These are phyloP conservation scores for Kregervanrija fluxuum DNA, from an alignment of 805 yeast species.

Conservation along the genomic window DNA sequence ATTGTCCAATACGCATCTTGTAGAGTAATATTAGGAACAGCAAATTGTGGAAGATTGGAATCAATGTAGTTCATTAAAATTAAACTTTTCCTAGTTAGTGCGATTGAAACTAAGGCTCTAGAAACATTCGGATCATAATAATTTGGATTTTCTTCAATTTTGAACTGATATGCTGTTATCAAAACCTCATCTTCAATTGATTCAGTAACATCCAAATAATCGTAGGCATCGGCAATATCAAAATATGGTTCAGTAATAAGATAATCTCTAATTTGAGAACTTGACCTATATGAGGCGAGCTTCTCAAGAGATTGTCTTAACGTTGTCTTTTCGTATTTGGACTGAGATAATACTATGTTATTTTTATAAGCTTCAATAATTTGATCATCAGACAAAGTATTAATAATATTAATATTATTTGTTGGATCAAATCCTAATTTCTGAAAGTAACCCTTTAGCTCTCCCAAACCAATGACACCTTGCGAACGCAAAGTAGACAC, in stretches of 20 bases:
- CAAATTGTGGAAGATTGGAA: constrained; percentile 31
- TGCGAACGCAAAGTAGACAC: constrained; percentile 42
- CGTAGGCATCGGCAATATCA: constrained; percentile 42
- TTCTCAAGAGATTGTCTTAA: constrained; percentile 34
- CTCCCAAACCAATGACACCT: constrained; percentile 47
- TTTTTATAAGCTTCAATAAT: constrained; percentile 23
- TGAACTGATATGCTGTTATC: constrained; percentile 65
- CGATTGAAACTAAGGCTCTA: constrained; percentile 57
- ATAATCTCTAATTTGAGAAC: constrained; percentile 28
- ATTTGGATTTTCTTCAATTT: constrained; percentile 41
- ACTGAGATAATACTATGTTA: constrained; percentile 15
- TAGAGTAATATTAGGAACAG: constrained; percentile 8
- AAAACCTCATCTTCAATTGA: constrained; percentile 64
- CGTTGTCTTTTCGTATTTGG: constrained; percentile 18
- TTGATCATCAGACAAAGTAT: constrained; percentile 19
- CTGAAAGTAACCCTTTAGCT: constrained; percentile 25
- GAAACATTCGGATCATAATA: constrained; percentile 36
- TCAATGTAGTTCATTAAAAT: constrained; percentile 50
- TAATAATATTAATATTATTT: constrained; percentile 15
- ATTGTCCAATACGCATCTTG: constrained; percentile 41
- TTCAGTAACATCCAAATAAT: constrained; percentile 40
- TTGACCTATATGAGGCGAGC: constrained; percentile 33
- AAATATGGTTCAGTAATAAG: constrained; percentile 42
- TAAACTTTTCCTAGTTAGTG: constrained; percentile 49
- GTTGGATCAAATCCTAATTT: constrained; percentile 23